Percentiles rank a stretch among this genome's conserved stretches.
phyloP scores from a whole-genome alignment of 2,329 filamentous ascomycete genomes.

The Apiospora saccharicola region DNA sequence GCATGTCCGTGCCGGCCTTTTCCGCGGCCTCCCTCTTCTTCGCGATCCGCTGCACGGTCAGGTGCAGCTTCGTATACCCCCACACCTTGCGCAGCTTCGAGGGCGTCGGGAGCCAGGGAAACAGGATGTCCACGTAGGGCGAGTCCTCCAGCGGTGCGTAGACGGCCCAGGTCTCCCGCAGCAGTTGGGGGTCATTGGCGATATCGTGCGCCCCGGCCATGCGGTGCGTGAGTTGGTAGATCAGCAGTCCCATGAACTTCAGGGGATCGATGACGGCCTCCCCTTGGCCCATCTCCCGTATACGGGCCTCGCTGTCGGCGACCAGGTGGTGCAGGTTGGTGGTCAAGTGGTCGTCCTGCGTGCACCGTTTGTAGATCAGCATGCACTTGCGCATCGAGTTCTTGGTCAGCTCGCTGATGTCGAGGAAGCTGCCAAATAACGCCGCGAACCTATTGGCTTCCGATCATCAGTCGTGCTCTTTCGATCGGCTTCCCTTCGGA shows the following conservation, averaged over 20 bases:
- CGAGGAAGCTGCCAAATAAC: slow-evolving; percentile 22
- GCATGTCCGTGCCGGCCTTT: slow-evolving; percentile 5
- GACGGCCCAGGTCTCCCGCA: slow-evolving; percentile 23
- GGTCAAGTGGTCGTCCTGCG: slow-evolving; percentile 22
- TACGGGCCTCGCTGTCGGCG: background rate
- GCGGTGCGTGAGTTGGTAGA: slow-evolving; percentile 25
- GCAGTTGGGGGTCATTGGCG: slow-evolving; percentile 14
- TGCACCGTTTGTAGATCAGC: slow-evolving; percentile 24
- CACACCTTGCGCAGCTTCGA: slow-evolving; percentile 24
- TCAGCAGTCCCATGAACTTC: slow-evolving; percentile 23
- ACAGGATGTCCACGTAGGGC: slow-evolving; percentile 25
- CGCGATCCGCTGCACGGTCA: slow-evolving; percentile 3
- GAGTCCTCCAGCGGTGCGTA: slow-evolving; percentile 26
- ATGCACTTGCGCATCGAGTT: slow-evolving; percentile 20
- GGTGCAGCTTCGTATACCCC: slow-evolving; percentile 23
- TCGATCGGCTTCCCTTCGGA: background rate
- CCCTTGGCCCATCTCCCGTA: background rate
- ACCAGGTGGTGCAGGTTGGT: slow-evolving; percentile 23
- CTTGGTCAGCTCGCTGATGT: slow-evolving; percentile 24
- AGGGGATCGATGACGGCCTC: slow-evolving; percentile 9
- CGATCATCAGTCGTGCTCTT: no score
- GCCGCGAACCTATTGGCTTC: background rate
- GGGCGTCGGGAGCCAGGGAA: slow-evolving; percentile 25
- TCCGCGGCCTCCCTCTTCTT: background rate
- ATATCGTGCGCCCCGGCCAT: slow-evolving; percentile 23